phyloP scores from a whole-genome alignment of 768 basidiomycete species.

The Rickenella mellea region DNA sequence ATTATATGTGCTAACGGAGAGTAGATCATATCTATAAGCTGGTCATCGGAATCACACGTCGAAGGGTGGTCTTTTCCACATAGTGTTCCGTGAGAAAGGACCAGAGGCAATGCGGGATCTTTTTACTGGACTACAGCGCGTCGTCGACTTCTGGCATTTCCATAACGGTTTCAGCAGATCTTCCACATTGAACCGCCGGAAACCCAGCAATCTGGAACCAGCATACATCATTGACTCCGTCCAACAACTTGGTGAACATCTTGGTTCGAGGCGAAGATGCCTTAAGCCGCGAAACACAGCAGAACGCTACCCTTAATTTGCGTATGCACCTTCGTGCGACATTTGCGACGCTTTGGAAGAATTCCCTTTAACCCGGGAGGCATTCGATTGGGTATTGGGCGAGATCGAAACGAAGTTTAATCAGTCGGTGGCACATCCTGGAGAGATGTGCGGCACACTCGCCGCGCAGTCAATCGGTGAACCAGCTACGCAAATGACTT shows the following conservation, averaged over 20 bases:
- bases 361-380: slow-evolving; percentile 81
- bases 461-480: slow-evolving; percentile 99
- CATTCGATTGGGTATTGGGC: slow-evolving; percentile 96
- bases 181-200: slow-evolving; percentile 92
- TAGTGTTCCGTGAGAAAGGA: slow-evolving; percentile 96
- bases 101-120: slow-evolving; percentile 83
- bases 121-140: slow-evolving; percentile 88
- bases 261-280: slow-evolving; percentile 86
- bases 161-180: slow-evolving; percentile 97
- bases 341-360: slow-evolving; percentile 77
- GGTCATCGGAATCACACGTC: slow-evolving; percentile 98
- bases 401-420: slow-evolving; percentile 97
- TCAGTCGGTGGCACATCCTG: slow-evolving; percentile 82
- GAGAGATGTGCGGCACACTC: slow-evolving; percentile 98
- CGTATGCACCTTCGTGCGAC: slow-evolving; percentile 87
- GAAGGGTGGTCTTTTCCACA: slow-evolving; percentile 89
- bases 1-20: slow-evolving; percentile 96
- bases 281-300: slow-evolving; percentile 69
- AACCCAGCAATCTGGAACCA: slow-evolving; percentile 88
- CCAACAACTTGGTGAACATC: slow-evolving; percentile 58
- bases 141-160: slow-evolving; percentile 98
- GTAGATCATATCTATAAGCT: slow-evolving; percentile 99
- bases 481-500: slow-evolving; percentile 99
- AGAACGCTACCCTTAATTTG: slow-evolving; percentile 87
- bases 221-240: slow-evolving; percentile 78